Percentiles rank a stretch among this genome's conserved stretches.
These are phyloP conservation scores for Solanum raphanifolium DNA, from an alignment of 257 asterid genomes.

Conservation along the genomic window DNA sequence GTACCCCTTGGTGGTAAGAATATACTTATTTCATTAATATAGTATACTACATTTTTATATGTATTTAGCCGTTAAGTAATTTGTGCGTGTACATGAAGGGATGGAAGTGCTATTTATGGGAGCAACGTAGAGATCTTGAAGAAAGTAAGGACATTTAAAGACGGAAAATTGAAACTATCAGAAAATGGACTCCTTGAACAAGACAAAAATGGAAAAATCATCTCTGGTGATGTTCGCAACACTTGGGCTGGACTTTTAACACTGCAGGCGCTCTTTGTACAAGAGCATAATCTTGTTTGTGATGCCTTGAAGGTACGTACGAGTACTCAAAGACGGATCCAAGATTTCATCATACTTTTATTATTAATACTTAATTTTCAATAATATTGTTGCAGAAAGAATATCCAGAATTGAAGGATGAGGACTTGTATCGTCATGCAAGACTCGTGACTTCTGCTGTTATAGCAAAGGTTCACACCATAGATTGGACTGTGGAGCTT, in stretches of 20 bases:
- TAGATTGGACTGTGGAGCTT: conserved; percentile 27
- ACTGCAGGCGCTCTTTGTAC: conserved; percentile 47
- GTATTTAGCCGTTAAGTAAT: neutral
- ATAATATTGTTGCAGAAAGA: conserved; percentile 19
- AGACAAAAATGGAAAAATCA: conserved; percentile 19
- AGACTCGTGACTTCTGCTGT: conserved; percentile 60
- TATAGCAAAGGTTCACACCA: conserved; percentile 62
- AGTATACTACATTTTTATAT: too few relatives aligned
- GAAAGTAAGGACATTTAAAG: conserved; percentile 35
- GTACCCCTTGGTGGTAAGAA: conserved; percentile 64
- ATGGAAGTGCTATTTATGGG: conserved; percentile 56
- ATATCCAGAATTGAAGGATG: conserved; percentile 28
- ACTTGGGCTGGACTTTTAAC: conserved; percentile 51
- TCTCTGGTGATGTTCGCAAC: conserved; percentile 55
- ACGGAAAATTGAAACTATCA: conserved; percentile 55
- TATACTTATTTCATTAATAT: neutral
- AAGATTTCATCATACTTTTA: neutral
- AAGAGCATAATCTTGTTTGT: conserved; percentile 57
- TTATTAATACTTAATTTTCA: neutral
- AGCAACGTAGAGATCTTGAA: conserved; percentile 16
- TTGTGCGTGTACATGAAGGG: conserved; percentile 25
- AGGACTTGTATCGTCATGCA: conserved; percentile 39
- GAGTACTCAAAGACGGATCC: neutral
- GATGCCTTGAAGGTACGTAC: conserved; percentile 32
- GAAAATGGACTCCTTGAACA: conserved; percentile 36